Conservation (phyloP, 345 rosid species). For the Gossypium arboreum region DNA sequence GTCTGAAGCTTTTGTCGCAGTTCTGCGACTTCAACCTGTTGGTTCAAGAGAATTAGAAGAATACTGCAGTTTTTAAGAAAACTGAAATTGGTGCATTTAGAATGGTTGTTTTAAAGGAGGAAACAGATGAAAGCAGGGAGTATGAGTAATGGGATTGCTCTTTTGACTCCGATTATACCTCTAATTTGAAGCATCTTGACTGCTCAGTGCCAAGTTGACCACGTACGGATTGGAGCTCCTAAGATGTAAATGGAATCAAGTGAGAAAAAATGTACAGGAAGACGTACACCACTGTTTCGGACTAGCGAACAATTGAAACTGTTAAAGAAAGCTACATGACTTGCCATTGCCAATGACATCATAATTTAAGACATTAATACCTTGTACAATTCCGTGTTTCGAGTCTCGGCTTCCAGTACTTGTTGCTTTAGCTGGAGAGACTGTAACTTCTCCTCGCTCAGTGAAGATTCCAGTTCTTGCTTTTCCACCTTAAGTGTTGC, state of each 20-base stretch:
- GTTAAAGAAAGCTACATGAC: background rate
- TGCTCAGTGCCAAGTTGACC: slow-evolving; percentile 95
- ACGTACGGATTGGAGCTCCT: slow-evolving; percentile 98
- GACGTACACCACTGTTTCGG: background rate
- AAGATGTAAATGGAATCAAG: background rate
- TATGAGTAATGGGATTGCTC: background rate
- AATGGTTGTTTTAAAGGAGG: background rate
- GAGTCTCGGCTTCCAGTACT: slow-evolving; percentile 62
- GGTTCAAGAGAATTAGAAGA: slow-evolving; percentile 19
- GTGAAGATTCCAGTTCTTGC: slow-evolving; percentile 68
- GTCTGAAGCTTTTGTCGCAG: slow-evolving; percentile 88
- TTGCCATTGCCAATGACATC: background rate
- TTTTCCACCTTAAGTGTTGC: slow-evolving; percentile 65
- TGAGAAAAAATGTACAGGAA: background rate
- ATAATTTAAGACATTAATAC: slow-evolving; percentile 30
- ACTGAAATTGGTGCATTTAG: background rate
- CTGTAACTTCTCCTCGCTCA: slow-evolving; percentile 67
- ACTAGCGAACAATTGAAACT: background rate
- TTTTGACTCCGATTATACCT: slow-evolving; percentile 44
- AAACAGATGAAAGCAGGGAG: background rate
- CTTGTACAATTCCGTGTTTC: slow-evolving; percentile 75
- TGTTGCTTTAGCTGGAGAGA: slow-evolving; percentile 74
- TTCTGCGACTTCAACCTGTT: slow-evolving; percentile 97
- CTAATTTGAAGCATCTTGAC: slow-evolving; percentile 95
- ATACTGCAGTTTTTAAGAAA: background rate